These are phyloP conservation scores for Zelonia costaricensis DNA, from an alignment of 208 protist genomes.

Conservation along the genomic window DNA sequence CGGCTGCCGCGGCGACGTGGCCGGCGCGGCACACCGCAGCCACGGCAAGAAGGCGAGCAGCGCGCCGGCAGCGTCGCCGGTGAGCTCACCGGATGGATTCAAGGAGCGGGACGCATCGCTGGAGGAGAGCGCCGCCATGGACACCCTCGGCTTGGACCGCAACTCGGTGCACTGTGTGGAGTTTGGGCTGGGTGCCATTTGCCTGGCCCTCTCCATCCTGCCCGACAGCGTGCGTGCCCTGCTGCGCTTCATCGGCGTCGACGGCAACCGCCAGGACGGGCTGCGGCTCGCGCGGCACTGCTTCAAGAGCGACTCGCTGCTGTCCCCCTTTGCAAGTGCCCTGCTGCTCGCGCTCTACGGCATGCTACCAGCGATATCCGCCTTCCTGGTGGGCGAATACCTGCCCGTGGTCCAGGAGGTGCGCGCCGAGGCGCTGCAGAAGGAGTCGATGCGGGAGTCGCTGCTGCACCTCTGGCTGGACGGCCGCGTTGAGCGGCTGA, in stretches of 20 bases:
- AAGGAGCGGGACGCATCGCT: constrained; percentile 8
- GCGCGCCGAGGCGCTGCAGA: constrained; percentile 19
- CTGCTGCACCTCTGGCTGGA: constrained; percentile 63
- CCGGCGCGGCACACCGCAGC: background rate
- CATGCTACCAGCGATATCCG: constrained; percentile 39
- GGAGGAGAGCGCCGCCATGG: constrained; percentile 22
- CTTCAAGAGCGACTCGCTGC: constrained; percentile 57
- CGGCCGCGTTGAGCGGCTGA: constrained; percentile 48
- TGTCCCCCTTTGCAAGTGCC: constrained; percentile 55
- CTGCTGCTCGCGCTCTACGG: constrained; percentile 47
- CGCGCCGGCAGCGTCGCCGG: background rate
- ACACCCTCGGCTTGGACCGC: constrained; percentile 43
- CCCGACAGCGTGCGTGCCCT: constrained; percentile 33
- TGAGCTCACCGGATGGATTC: constrained; percentile 6
- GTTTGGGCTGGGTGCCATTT: constrained; percentile 45
- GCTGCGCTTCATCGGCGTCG: constrained; percentile 54
- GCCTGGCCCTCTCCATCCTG: constrained; percentile 49
- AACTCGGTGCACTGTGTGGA: constrained; percentile 64
- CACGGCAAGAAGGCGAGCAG: background rate
- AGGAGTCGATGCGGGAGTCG: constrained; percentile 31
- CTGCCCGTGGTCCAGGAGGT: constrained; percentile 35
- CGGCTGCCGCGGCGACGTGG: background rate
- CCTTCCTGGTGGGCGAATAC: constrained; percentile 28
- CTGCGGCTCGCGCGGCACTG: constrained; percentile 36
- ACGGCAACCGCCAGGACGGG: constrained; percentile 46